phyloP scores from a whole-genome alignment of 768 basidiomycete species.

The Mycena chlorophos region DNA sequence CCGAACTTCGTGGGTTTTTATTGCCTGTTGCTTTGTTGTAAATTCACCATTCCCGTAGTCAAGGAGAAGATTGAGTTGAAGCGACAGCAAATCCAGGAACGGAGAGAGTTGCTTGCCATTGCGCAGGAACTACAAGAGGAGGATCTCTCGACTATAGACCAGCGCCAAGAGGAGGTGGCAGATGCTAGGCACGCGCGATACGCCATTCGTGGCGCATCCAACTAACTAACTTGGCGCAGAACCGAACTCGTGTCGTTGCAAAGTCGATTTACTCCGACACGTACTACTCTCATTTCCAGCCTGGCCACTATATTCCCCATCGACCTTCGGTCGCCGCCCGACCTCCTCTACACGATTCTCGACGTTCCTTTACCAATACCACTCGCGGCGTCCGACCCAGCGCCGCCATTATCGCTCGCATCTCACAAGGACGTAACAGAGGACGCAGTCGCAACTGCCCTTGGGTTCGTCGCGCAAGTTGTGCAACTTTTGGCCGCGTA shows the following conservation, averaged over 20 bases:
- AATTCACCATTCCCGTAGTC: constrained; percentile 31
- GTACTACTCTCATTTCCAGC: constrained; percentile 65
- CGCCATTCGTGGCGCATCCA: constrained; percentile 3
- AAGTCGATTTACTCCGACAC: constrained; percentile 49
- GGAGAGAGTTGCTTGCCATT: constrained; percentile 46
- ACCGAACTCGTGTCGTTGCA: constrained; percentile 46
- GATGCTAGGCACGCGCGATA: constrained; percentile 39
- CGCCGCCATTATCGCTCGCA: constrained; percentile 72
- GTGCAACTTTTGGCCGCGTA: constrained; percentile 82
- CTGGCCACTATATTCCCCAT: constrained; percentile 87
- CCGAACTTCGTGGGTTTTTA: constrained; percentile 46
- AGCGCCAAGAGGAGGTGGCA: constrained; percentile 34
- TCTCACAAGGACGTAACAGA: constrained; percentile 76
- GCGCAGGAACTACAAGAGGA: constrained; percentile 43
- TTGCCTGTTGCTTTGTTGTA: neutral
- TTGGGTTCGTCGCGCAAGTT: constrained; percentile 88
- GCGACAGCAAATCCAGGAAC: constrained; percentile 42
- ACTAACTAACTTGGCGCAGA: constrained; percentile 40
- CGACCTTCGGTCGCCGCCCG: constrained; percentile 77
- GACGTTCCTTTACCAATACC: constrained; percentile 91
- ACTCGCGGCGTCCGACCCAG: constrained; percentile 68
- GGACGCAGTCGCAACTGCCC: constrained; percentile 82
- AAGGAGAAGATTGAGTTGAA: constrained; percentile 44
- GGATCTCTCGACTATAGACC: constrained; percentile 27
- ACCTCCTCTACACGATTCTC: constrained; percentile 88